phyloP scores from a whole-genome alignment of 169 alveolate species.

The Plasmodium gonderi region DNA sequence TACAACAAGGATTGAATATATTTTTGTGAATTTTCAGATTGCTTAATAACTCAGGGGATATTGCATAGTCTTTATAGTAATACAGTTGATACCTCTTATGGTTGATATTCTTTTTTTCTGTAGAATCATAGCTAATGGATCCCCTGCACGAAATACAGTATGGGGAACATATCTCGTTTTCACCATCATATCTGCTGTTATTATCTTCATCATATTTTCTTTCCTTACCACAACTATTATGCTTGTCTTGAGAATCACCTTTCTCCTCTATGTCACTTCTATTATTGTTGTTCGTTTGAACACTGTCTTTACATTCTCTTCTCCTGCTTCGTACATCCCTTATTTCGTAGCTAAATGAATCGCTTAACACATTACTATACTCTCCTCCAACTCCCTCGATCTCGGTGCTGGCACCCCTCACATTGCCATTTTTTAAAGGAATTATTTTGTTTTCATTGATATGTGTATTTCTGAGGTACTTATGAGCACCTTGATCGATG shows the following conservation, averaged over 20 bases:
- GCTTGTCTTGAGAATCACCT: background rate
- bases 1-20: background rate
- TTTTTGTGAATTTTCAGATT: background rate
- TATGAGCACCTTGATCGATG: background rate
- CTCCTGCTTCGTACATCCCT: background rate
- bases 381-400: background rate
- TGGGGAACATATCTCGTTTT: too few species aligned
- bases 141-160: background rate
- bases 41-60: background rate
- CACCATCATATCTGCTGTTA: too few species aligned
- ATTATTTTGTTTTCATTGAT: constrained; percentile 1
- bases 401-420: background rate
- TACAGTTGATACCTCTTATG: background rate
- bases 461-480: background rate
- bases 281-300: background rate
- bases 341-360: background rate
- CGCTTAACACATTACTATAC: too few species aligned
- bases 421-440: background rate
- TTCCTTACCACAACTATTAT: background rate
- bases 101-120: background rate
- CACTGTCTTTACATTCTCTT: background rate
- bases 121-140: background rate
- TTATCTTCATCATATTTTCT: background rate
- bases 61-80: background rate
- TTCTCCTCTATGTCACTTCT: background rate